phyloP scores from a whole-genome alignment of 2,329 filamentous ascomycete genomes.

The Fusarium armeniacum region DNA sequence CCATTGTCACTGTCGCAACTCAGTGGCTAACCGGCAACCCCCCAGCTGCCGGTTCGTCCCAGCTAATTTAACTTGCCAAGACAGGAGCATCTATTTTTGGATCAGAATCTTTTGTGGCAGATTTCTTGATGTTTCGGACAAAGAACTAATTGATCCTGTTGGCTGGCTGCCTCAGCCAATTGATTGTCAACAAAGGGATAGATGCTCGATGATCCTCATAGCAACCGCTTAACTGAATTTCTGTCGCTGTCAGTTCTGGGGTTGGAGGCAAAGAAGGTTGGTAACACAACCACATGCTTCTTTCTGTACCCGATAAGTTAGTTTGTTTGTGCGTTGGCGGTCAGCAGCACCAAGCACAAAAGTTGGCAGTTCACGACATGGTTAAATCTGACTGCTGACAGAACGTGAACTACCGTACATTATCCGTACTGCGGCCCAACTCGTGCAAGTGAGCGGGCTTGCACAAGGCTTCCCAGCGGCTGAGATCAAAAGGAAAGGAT shows the following conservation, averaged over 20 bases:
- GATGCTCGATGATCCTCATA: slow-evolving; percentile 29
- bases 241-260: slow-evolving; percentile 24
- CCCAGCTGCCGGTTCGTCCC: slow-evolving; percentile 40
- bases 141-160: slow-evolving; percentile 34
- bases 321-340: slow-evolving; percentile 34
- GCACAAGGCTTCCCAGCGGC: slow-evolving; percentile 44
- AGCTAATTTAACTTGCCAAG: slow-evolving; percentile 44
- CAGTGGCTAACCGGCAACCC: slow-evolving; percentile 1
- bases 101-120: slow-evolving; percentile 32
- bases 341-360: slow-evolving; percentile 37
- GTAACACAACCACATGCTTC: slow-evolving; percentile 27
- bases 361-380: slow-evolving; percentile 29
- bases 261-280: neutral
- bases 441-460: slow-evolving; percentile 41
- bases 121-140: slow-evolving; percentile 45
- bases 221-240: slow-evolving; percentile 29
- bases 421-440: slow-evolving; percentile 31
- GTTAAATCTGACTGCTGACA: slow-evolving; percentile 46
- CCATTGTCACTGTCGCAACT: slow-evolving; percentile 33
- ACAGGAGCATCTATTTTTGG: slow-evolving; percentile 46
- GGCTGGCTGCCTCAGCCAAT: slow-evolving; percentile 26
- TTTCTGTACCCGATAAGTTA: neutral
- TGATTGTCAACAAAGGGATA: slow-evolving; percentile 30
- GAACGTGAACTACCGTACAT: slow-evolving; percentile 11
- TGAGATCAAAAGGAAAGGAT: slow-evolving; percentile 46